These are phyloP conservation scores for Leucocoprinus leucothites DNA, from an alignment of 768 basidiomycete genomes.

Conservation along the genomic window DNA sequence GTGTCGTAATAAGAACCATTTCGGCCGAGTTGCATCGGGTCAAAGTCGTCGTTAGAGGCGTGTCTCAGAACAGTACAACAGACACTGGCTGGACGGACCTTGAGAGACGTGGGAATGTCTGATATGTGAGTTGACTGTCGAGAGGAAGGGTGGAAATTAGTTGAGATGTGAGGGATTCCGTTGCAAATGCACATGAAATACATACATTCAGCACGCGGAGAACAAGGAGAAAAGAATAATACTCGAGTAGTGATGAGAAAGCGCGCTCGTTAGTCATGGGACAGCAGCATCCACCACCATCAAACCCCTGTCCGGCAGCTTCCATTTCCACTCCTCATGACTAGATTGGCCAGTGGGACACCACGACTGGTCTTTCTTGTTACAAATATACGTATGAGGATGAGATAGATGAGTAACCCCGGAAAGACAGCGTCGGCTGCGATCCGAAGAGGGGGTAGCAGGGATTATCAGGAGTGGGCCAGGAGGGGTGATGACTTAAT, in stretches of 20 bases:
- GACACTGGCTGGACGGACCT: background rate
- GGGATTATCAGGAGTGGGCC: background rate
- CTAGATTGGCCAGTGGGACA: background rate
- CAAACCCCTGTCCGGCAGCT: background rate
- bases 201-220: background rate
- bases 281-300: background rate
- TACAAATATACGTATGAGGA: background rate
- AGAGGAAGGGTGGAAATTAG: too few species aligned
- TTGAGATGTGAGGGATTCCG: too few species aligned
- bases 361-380: background rate
- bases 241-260: background rate
- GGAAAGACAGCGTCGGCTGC: background rate
- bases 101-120: background rate
- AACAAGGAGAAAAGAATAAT: background rate
- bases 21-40: too few species aligned
- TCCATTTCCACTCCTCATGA: background rate
- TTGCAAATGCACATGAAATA: too few species aligned
- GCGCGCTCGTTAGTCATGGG: conserved; percentile 1
- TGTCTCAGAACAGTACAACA: too few species aligned
- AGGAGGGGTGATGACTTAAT: background rate
- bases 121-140: too few species aligned
- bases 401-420: background rate
- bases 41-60: too few species aligned
- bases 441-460: background rate
- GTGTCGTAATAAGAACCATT: too few species aligned